These are phyloP conservation scores for Penicillium sumatraense DNA, from an alignment of 2,329 filamentous ascomycete species.

Conservation along the genomic window DNA sequence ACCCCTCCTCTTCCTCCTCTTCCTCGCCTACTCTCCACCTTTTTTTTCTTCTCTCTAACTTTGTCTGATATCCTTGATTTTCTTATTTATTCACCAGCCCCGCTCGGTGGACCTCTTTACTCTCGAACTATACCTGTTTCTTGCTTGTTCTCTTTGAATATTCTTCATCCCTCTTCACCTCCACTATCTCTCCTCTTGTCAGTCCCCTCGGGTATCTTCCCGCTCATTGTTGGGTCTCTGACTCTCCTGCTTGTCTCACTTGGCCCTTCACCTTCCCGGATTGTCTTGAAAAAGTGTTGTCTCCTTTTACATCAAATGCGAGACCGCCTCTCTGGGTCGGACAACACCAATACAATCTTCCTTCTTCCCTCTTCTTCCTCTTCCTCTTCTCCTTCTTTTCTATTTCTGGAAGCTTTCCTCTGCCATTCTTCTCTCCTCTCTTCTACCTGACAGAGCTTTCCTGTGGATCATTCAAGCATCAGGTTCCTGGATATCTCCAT, in stretches of 20 bases:
- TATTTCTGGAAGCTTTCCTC: conserved; percentile 23
- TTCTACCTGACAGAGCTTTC: conserved; percentile 9
- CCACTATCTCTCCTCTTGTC: too few species aligned
- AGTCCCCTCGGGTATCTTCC: conserved; percentile 11
- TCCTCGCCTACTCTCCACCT: background rate
- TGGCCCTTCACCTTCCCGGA: conserved; percentile 14
- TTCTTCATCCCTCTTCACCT: too few species aligned
- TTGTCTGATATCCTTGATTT: conserved; percentile 5
- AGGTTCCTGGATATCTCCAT: conserved; percentile 9
- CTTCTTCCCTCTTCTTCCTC: conserved; percentile 24
- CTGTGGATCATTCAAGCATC: conserved; percentile 5
- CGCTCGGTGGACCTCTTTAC: conserved; percentile 5
- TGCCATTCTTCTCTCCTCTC: conserved; percentile 10
- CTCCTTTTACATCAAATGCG: conserved; percentile 20
- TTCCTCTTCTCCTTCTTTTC: conserved; percentile 31
- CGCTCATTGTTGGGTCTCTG: conserved; percentile 14
- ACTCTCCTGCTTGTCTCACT: conserved; percentile 22
- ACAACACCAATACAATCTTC: conserved; percentile 18
- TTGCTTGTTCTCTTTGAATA: conserved; percentile 6
- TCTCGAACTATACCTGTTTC: conserved; percentile 16
- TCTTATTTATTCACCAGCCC: conserved; percentile 17
- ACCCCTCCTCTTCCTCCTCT: background rate
- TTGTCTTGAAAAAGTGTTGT: conserved; percentile 22
- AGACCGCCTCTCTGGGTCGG: conserved; percentile 12
- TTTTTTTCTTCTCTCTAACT: conserved; percentile 10